Conservation (phyloP, 768 basidiomycete genomes). For the Auriculariales sp. region DNA sequence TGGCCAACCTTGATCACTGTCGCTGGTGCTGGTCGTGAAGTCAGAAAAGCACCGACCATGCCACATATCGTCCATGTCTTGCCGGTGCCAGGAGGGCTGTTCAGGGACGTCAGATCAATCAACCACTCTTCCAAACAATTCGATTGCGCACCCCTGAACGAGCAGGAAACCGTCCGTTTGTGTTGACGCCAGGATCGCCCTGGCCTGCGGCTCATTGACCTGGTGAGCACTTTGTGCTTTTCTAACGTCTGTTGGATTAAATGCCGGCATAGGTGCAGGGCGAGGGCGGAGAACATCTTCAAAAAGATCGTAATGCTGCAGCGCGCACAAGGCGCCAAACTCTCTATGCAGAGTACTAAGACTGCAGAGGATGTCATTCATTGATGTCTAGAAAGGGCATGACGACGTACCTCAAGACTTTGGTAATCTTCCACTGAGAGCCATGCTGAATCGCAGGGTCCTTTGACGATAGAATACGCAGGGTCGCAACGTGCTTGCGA, state of each 20-base stretch:
- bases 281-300: slow-evolving; percentile 55
- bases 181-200: slow-evolving; percentile 68
- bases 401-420: slow-evolving; percentile 61
- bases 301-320: slow-evolving; percentile 71
- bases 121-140: slow-evolving; percentile 2
- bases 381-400: background rate
- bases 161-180: slow-evolving; percentile 65
- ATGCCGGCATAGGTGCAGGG: slow-evolving; percentile 27
- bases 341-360: slow-evolving; percentile 86
- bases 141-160: slow-evolving; percentile 70
- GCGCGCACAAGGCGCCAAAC: slow-evolving; percentile 70
- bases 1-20: slow-evolving; percentile 37
- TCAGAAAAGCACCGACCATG: slow-evolving; percentile 71
- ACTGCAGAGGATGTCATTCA: slow-evolving; percentile 27
- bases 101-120: background rate
- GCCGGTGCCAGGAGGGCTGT: slow-evolving; percentile 91
- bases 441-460: slow-evolving; percentile 53
- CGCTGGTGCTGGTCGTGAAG: slow-evolving; percentile 35
- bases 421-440: slow-evolving; percentile 59
- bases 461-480: slow-evolving; percentile 34
- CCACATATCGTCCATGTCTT: slow-evolving; percentile 98
- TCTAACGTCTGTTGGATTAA: slow-evolving; percentile 38
- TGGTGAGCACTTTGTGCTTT: slow-evolving; percentile 53
- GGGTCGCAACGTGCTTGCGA: slow-evolving; percentile 34
- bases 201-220: slow-evolving; percentile 90